These are phyloP conservation scores for Mrakia gelida DNA, from an alignment of 768 basidiomycete genomes.

Conservation along the genomic window DNA sequence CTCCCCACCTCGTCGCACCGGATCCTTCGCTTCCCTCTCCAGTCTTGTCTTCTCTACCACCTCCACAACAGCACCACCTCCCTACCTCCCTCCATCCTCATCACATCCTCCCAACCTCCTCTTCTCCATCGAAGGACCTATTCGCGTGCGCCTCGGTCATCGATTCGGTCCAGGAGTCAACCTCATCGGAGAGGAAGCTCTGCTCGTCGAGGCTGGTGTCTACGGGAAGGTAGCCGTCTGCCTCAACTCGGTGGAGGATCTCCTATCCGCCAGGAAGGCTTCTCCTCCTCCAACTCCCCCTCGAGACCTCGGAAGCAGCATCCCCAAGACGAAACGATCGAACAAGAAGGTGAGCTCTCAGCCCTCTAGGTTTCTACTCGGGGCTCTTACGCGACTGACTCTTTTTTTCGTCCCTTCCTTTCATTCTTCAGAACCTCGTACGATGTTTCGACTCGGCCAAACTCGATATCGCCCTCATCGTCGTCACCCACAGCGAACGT, in stretches of 20 bases:
- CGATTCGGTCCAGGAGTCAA: conserved; percentile 9
- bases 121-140: conserved; percentile 10
- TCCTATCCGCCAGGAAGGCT: background rate
- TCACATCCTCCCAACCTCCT: background rate
- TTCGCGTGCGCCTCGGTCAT: conserved; percentile 19
- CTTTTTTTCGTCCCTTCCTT: background rate
- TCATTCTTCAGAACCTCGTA: background rate
- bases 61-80: background rate
- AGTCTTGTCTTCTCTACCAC: conserved; percentile 3
- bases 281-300: background rate
- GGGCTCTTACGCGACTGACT: too few species aligned
- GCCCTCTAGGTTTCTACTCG: background rate
- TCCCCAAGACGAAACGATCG: too few species aligned
- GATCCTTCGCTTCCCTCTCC: conserved; percentile 21
- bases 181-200: conserved; percentile 6
- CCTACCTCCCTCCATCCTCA: background rate
- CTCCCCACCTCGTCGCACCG: conserved; percentile 4
- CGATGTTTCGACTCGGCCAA: background rate
- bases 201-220: conserved; percentile 3
- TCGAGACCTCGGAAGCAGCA: background rate
- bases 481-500: conserved; percentile 2
- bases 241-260: conserved; percentile 8
- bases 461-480: conserved; percentile 16
- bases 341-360: background rate
- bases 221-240: conserved; percentile 2